phyloP scores from a whole-genome alignment of 371 early-diverging fungal species.

The Encephalitozoon romaleae region DNA sequence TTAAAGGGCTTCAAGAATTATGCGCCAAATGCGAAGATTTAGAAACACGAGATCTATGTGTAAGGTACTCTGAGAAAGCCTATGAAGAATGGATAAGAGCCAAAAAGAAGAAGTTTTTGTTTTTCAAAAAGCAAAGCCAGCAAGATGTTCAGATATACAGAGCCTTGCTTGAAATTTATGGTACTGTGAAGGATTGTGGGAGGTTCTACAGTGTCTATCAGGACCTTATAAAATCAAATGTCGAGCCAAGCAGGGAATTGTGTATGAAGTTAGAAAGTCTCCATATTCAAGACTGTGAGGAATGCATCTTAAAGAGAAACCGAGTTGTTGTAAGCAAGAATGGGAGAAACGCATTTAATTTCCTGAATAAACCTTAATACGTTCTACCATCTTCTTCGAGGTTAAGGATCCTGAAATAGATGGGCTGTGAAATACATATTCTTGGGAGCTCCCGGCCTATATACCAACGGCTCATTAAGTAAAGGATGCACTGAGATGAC shows the following conservation, averaged over 20 bases:
- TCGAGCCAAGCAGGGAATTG: constrained; percentile 2
- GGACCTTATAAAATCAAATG: constrained; percentile 7
- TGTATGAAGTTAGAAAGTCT: background rate
- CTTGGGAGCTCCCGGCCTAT: background rate
- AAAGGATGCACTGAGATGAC: background rate
- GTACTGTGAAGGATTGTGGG: background rate
- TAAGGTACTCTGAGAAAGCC: constrained; percentile 13
- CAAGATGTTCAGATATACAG: background rate
- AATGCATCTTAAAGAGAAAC: constrained; percentile 8
- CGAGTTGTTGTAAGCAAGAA: background rate
- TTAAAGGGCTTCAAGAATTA: constrained; percentile 10
- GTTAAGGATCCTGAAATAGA: background rate
- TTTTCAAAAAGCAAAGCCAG: background rate
- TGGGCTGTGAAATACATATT: background rate
- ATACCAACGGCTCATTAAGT: background rate
- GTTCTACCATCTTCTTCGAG: background rate
- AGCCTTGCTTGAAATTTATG: constrained; percentile 21
- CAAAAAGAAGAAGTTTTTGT: background rate
- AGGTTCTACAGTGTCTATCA: constrained; percentile 26
- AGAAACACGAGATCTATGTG: constrained; percentile 15
- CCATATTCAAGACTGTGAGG: constrained; percentile 8
- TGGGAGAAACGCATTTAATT: background rate
- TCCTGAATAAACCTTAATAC: background rate
- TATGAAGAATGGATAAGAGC: constrained; percentile 30
- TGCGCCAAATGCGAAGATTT: constrained; percentile 16